Evolutionary conservation across 1,139 yeast species (phyloP), one percentile per base, ranked within the genome.

Genomic region (Yamadazyma diospyri): DNA sequence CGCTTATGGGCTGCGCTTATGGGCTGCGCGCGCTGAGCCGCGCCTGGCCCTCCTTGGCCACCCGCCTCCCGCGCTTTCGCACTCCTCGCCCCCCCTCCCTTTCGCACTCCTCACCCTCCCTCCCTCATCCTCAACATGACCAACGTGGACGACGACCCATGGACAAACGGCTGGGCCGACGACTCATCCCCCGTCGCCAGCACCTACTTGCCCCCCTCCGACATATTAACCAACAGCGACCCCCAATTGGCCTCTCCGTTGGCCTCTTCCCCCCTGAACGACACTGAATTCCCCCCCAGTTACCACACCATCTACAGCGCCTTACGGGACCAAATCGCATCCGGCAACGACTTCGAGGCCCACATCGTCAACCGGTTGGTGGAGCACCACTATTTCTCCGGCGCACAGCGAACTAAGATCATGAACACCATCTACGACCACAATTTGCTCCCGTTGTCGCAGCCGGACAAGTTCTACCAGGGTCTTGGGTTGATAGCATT

Each of bases 141-240:
- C 25, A 37, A 34, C 22, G 12, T 37, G n/a, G 37, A 33, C 6
- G 68, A 59, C 11, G 71, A 65, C 41, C 70, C 70, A 2, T 68
- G 70, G 64, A 67, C 59, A 30, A 63, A 64, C 41, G 72, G 66
- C 12, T 68, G 73, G 73, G 60, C 46, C 28, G 53, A 46, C 23
- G 38, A 33, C 38, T 9, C 6, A 9, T 15, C 32, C 14, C 39
- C 37, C 15, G 40, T 35, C 30, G 44, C 40, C 9, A 39, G 41
- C 23, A 36, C 50, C 4, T 59, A 48, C 33, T 37, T 59, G 27
- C 48, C 59, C 0, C 43, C 64, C 10, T 59, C 66, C 1, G 64
- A 57, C 39, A 40, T 56, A 25, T 41, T 55, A 12, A 33, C 28
- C 23, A 36, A 17, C 13, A 40, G 40, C n/a, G 36, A 29, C 4